Evolutionary conservation across 164 flowering plant species (phyloP), one percentile per base, ranked within the genome.

Genomic region (Vitis cinerea): DNA sequence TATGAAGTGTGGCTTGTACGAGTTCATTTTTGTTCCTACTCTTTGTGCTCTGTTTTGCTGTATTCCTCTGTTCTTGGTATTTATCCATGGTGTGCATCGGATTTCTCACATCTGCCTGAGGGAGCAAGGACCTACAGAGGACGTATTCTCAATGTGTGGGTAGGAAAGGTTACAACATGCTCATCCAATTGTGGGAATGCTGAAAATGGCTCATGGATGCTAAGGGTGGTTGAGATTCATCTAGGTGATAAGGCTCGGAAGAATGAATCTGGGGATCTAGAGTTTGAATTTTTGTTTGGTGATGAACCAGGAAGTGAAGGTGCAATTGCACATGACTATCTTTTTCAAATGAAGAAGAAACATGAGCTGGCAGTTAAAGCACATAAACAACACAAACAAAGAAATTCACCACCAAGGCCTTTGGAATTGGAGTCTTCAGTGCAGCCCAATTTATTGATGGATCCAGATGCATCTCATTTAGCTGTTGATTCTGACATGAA

Each of bases 401-500:
- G 44, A 57, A 52, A 58, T 55, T 73, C 73, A 56, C 17, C 54
- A 13, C 49, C 48, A 11, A 75, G 44, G 53, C 73, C 73, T 72
- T 69, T 50, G 31, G 73, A 69, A 57, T 63, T 23, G 49, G 75
- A 65, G 44, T 51, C 72, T 59, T 69, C 82, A 11, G 1, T 7
- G 31, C 72, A 67, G 23, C 16, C 68, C 4, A 51, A 63, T 68
- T 50, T 59, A 68, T 67, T 71, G 31, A 50, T 13, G 30, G 63
- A 64, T 69, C 77, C 69, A 64, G 73, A 70, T 63, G 67, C n/a
- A 60, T 66, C 80, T 53, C 51, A 65, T 74, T 80, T 88, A 53
- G 77, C 82, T 54, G 75, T 82, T 64, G 90, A 87, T 83, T 93
- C 98, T 66, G 97, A 91, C 81, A 87, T 94, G 88, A 97, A 94